Evolutionary conservation across 2,329 filamentous ascomycete genomes (phyloP).

Genomic region (Didymellaceae sp.): DNA sequence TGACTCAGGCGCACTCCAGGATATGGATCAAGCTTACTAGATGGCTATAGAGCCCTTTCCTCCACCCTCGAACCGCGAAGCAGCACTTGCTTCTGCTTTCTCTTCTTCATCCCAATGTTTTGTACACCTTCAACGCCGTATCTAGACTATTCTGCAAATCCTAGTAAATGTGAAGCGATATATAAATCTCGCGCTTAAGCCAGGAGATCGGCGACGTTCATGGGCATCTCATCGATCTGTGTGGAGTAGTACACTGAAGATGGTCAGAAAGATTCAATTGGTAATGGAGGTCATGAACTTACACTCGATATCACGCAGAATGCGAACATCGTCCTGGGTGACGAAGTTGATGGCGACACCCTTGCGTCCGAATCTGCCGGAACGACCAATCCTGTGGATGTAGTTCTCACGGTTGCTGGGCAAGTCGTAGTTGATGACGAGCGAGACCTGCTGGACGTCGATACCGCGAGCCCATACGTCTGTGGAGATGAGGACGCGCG

Average conservation of each 20-base stretch:
- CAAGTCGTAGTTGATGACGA: conserved; percentile 99
- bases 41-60: conserved; percentile 45
- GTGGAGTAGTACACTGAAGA: conserved; percentile 85
- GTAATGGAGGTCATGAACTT: conserved; percentile 44
- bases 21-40: conserved; percentile 28
- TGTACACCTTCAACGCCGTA: conserved; percentile 8
- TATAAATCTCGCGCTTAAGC: conserved; percentile 23
- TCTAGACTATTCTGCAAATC: neutral
- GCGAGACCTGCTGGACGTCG: conserved; percentile 95
- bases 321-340: conserved; percentile 96
- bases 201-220: conserved; percentile 69
- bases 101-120: conserved; percentile 7
- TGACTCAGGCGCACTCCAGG: neutral
- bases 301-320: conserved; percentile 95
- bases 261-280: conserved; percentile 44
- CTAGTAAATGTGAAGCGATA: neutral
- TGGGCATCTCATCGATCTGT: conserved; percentile 98
- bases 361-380: conserved; percentile 94
- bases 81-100: conserved; percentile 23
- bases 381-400: conserved; percentile 96
- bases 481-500: conserved; percentile 93
- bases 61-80: conserved; percentile 39
- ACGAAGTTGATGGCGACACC: conserved; percentile 99
- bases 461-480: conserved; percentile 99
- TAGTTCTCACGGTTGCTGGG: conserved; percentile 99